Conservation (phyloP, 2,329 filamentous ascomycete species). For the Trichoderma sp. region DNA sequence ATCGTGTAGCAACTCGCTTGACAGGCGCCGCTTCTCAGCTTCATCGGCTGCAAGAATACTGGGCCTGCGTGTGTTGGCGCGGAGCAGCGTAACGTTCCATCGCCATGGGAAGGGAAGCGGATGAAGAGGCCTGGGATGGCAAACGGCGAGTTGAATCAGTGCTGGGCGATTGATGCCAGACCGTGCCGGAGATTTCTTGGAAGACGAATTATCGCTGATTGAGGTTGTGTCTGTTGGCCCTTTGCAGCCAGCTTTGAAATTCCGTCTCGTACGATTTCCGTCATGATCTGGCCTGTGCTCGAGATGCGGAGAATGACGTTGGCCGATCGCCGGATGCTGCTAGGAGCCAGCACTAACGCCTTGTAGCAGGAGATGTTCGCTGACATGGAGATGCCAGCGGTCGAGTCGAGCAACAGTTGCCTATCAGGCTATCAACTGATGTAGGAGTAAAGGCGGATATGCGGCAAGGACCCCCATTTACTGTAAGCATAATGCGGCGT, state of each 20-base stretch:
- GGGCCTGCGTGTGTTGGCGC: slow-evolving; percentile 6
- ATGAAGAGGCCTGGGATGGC: background rate
- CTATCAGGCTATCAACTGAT: background rate
- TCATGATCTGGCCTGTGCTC: background rate
- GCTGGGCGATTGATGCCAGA: background rate
- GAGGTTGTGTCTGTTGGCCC: background rate
- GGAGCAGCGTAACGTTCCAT: slow-evolving; percentile 26
- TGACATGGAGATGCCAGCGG: background rate
- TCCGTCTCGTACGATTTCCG: background rate
- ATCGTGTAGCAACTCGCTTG: background rate
- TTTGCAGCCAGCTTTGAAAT: background rate
- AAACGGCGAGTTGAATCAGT: background rate
- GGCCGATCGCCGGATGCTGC: slow-evolving; percentile 13
- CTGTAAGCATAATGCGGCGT: background rate
- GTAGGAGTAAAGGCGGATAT: background rate
- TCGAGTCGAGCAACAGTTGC: background rate
- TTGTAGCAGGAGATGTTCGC: slow-evolving; percentile 10
- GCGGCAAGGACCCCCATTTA: background rate
- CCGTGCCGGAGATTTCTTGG: background rate
- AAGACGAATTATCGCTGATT: background rate
- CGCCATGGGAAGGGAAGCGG: background rate
- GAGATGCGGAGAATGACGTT: slow-evolving; percentile 14
- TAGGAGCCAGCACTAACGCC: slow-evolving; percentile 15
- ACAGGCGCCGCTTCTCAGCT: slow-evolving; percentile 11
- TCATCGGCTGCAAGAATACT: background rate